Base-by-base conservation (phyloP, 2,329 filamentous ascomycete species). In the Botrytis hyacinthi region DNA sequence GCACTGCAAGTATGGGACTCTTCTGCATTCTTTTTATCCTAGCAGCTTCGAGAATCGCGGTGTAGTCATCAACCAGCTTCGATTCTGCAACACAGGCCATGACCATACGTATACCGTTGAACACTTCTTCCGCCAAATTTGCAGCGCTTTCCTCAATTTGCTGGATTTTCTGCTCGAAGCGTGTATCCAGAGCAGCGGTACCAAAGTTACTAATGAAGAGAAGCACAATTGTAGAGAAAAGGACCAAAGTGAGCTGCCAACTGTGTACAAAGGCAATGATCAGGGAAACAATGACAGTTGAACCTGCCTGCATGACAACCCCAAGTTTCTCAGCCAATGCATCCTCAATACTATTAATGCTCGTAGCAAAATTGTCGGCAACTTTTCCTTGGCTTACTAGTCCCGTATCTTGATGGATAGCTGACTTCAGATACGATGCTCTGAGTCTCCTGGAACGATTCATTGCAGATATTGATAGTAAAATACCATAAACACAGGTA, bases 201-300 rank as follows among this genome's bases (percentile, higher is more conserved):
- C 40, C 57, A 72, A 44, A 51, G 29, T 51, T 62, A 48, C 70
- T 63, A 16, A 72, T 48, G 32, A 74, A 72, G 12, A 74, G n/a
- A n/a, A 66, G 42, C 4, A 72, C 22, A 32, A 98, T 90, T 4
- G 92, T 93, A 1, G 92, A 94, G 44, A 90, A 87, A 59, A 97
- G 87, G 76, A 98, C 97, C 72, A 97, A 84, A 0, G 95, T 95
- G 75, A 98, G 85, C 82, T 95, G 97, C 93, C 95, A 97, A 83
- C 92, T 95, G 79, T 92, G 92, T 82, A 94, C 82, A 96, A 98
- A 74, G 4, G 92, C 93, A 76, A 98, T 94, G 73, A 97, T 85
- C 76, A 97, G 96, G 22, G 94, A 93, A 0, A 94, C 90, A 72
- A 96, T 84, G 79, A 98, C 97, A 20, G 93, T 94, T 2, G 94